Evolutionary conservation across 1,284 basidiomycete genomes (phyloP), one percentile per base, ranked within the genome.

Genomic region (Earliella scabrosa): DNA sequence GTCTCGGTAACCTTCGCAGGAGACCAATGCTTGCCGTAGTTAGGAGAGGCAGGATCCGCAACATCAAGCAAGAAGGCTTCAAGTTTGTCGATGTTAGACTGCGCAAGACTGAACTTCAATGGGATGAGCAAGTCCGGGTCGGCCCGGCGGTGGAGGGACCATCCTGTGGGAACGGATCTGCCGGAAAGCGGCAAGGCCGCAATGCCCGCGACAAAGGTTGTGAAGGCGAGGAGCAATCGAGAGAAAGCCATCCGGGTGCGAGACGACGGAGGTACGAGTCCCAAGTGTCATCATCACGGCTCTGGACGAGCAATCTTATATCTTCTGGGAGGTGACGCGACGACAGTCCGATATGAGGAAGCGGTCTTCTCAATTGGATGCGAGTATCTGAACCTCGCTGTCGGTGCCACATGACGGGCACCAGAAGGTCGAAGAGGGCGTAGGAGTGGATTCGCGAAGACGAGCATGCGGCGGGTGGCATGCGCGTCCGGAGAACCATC

Each of bases 11-110:
- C 67, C 41, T 71, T 57, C 3, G 58, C 59, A 2, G 70, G 63
- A 40, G 68, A 64, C 78, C 78, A 81, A 58, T 81, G 75, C 21
- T 73, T 68, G 3, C 77, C 75, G 41, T 76, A 80, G 52, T 71
- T 70, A 3, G 63, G 52, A 1, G 75, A 80, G 2, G 70, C 67
- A 2, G 80, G 79, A 59, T 80, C 70, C 0, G 80, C 76, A 36
- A 82, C 72, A 47, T 76, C 74, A 56, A 76, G 68, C 4, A 82
- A 69, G 43, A 73, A 66, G 4, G 72, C 67, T 31, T 80, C 74
- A 24, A 81, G 66, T 18, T 69, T 68, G 59, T 77, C 64, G 3
- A 78, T 35, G 62, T 81, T 79, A 18, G 72, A 68, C 64, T 80
- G 79, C 43, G 66, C 69, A 26, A 82, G 73, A 7, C 74, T 78